Percentiles rank a stretch among this genome's conserved stretches.
Conservation (phyloP, 2,329 filamentous ascomycete species). For the Aspergillus fumigatiaffinis region DNA sequence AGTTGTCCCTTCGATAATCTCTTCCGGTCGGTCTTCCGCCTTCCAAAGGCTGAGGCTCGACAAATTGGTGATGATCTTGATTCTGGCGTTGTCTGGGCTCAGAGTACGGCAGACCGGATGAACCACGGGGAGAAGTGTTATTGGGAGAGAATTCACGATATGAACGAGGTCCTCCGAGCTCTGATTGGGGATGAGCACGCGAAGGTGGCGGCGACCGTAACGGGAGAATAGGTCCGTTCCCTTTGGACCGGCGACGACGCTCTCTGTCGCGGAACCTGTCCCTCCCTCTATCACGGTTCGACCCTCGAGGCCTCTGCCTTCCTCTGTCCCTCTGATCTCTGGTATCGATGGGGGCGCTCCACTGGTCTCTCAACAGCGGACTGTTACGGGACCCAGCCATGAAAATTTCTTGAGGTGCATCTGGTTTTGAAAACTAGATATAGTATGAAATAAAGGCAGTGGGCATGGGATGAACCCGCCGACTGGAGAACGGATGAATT, state of each 20-base stretch:
- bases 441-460: constrained; percentile 5
- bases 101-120: constrained; percentile 21
- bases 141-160: constrained; percentile 27
- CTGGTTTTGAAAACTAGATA: constrained; percentile 20
- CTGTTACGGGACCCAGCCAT: constrained; percentile 50
- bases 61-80: constrained; percentile 18
- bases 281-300: constrained; percentile 33
- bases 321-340: constrained; percentile 35
- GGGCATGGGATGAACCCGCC: constrained; percentile 10
- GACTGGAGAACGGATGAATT: constrained; percentile 10
- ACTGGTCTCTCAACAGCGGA: constrained; percentile 49
- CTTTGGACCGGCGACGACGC: constrained; percentile 30
- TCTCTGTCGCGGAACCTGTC: constrained; percentile 41
- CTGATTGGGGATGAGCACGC: constrained; percentile 27
- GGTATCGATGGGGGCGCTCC: constrained; percentile 43
- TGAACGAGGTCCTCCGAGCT: constrained; percentile 27
- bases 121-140: constrained; percentile 23
- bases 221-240: constrained; percentile 39
- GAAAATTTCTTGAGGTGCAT: constrained; percentile 43
- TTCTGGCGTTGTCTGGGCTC: constrained; percentile 19
- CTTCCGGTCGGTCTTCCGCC: constrained; percentile 17
- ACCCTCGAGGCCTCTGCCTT: constrained; percentile 41
- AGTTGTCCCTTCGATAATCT: constrained; percentile 28
- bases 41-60: constrained; percentile 17
- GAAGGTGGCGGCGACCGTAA: constrained; percentile 36